A percentile compares a stretch with the other conserved stretches of the same genome.
Evolutionary conservation across 2,329 filamentous ascomycete genomes (phyloP).

Genomic region (Cordyceps tenuipes): DNA sequence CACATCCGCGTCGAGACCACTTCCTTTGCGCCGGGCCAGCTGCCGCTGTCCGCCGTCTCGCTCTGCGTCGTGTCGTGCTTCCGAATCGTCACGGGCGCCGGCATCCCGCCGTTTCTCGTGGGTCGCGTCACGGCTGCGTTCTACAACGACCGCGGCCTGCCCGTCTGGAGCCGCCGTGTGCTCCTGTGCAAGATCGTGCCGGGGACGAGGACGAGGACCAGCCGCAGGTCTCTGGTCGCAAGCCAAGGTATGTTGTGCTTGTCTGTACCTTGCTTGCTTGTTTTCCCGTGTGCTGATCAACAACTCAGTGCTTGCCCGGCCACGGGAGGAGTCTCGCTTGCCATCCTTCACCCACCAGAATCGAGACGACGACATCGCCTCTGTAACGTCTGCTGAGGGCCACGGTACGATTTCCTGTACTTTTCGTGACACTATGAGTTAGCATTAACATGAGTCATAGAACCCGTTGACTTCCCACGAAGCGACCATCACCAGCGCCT

Average conservation of each 20-base stretch:
- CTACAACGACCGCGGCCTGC: constrained; percentile 32
- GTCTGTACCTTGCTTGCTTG: neutral
- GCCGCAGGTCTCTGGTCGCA: constrained; percentile 18
- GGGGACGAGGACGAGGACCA: constrained; percentile 14
- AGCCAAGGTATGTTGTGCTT: constrained; percentile 8
- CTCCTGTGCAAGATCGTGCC: constrained; percentile 24
- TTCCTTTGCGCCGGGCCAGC: constrained; percentile 15
- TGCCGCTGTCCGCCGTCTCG: constrained; percentile 33
- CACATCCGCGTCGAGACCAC: constrained; percentile 19
- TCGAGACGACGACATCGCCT: neutral
- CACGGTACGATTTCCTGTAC: neutral
- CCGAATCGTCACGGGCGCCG: neutral
- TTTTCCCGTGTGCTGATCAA: neutral
- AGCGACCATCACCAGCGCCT: neutral
- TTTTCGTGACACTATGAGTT: too few species aligned
- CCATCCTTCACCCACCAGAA: neutral
- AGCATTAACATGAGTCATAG: neutral
- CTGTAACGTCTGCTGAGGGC: neutral
- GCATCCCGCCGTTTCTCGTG: constrained; percentile 17
- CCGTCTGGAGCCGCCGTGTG: constrained; percentile 39
- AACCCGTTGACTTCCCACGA: neutral
- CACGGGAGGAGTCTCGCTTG: neutral
- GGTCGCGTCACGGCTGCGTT: constrained; percentile 40
- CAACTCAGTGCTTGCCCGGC: neutral
- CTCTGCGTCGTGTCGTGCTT: neutral